Conservation (phyloP, 192 early-diverging fungal species). For the Phlyctochytrium bullatum region DNA sequence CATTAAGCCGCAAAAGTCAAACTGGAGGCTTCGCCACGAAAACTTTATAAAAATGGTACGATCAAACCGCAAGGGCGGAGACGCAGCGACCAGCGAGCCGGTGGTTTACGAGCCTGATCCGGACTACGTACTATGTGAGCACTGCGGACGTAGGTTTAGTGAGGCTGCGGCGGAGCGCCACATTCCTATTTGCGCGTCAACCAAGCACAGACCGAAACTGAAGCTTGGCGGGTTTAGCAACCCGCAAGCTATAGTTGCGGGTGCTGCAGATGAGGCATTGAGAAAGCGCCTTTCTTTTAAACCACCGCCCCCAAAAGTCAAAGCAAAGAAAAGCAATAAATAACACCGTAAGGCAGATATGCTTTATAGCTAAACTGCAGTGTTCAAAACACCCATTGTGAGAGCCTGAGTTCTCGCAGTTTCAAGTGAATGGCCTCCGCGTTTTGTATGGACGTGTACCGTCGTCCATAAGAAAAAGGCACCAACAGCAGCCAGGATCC, state of each 20-base stretch:
- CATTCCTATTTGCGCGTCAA: slow-evolving; percentile 48
- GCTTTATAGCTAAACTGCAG: no score
- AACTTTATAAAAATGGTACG: slow-evolving; percentile 49
- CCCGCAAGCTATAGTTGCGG: neutral
- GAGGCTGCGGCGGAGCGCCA: slow-evolving; percentile 46
- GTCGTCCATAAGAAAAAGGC: slow-evolving; percentile 39
- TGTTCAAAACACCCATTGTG: slow-evolving; percentile 28
- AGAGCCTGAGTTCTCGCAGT: slow-evolving; percentile 39
- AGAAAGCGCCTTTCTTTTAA: slow-evolving; percentile 26
- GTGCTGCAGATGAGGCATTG: slow-evolving; percentile 22
- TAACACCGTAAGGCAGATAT: no score
- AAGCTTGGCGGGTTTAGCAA: slow-evolving; percentile 3
- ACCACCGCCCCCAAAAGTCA: slow-evolving; percentile 16
- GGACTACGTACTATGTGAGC: slow-evolving; percentile 41
- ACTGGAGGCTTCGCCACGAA: slow-evolving; percentile 50
- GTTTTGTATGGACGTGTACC: slow-evolving; percentile 32
- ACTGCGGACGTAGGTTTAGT: slow-evolving; percentile 52
- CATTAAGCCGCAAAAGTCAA: slow-evolving; percentile 24
- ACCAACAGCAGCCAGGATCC: slow-evolving; percentile 59
- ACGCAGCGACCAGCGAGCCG: neutral
- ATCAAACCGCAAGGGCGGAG: slow-evolving; percentile 18
- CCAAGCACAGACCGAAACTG: slow-evolving; percentile 36
- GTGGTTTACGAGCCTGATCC: slow-evolving; percentile 38
- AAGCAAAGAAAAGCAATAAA: slow-evolving; percentile 13
- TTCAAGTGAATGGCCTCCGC: slow-evolving; percentile 39